These are phyloP conservation scores for Elsinoe ampelina DNA, from an alignment of 2,329 filamentous ascomycete genomes.

Conservation along the genomic window DNA sequence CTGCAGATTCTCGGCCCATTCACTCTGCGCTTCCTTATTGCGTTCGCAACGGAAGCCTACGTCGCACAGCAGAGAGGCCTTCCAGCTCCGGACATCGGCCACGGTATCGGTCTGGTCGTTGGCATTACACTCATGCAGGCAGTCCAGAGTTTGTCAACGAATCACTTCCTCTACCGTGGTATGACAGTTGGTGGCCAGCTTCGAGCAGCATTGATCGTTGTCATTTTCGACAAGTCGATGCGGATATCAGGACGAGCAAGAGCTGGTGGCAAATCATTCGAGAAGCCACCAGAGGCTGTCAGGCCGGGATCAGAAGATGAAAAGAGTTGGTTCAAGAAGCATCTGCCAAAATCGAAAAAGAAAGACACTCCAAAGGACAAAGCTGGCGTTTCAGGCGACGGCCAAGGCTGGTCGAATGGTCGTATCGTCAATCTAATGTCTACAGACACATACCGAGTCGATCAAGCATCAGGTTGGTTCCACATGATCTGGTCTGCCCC, in stretches of 20 bases:
- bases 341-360: constrained; percentile 32
- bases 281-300: constrained; percentile 34
- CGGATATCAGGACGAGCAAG: constrained; percentile 78
- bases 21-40: constrained; percentile 74
- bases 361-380: constrained; percentile 31
- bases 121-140: constrained; percentile 82
- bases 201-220: constrained; percentile 69
- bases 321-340: constrained; percentile 43
- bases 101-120: constrained; percentile 72
- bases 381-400: constrained; percentile 53
- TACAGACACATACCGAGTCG: constrained; percentile 85
- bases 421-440: constrained; percentile 90
- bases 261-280: constrained; percentile 57
- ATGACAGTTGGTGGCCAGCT: constrained; percentile 85
- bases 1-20: constrained; percentile 75
- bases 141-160: constrained; percentile 67
- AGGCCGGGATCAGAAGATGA: constrained; percentile 42
- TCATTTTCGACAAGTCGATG: constrained; percentile 91
- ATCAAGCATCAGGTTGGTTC: constrained; percentile 79
- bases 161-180: constrained; percentile 86
- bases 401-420: constrained; percentile 83
- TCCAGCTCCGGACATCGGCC: constrained; percentile 58
- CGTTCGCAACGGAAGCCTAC: constrained; percentile 74
- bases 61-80: constrained; percentile 45
- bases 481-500: constrained; percentile 88